Evolutionary conservation across 2,329 filamentous ascomycete species (phyloP).

Genomic region (Colletotrichum sansevieriae): DNA sequence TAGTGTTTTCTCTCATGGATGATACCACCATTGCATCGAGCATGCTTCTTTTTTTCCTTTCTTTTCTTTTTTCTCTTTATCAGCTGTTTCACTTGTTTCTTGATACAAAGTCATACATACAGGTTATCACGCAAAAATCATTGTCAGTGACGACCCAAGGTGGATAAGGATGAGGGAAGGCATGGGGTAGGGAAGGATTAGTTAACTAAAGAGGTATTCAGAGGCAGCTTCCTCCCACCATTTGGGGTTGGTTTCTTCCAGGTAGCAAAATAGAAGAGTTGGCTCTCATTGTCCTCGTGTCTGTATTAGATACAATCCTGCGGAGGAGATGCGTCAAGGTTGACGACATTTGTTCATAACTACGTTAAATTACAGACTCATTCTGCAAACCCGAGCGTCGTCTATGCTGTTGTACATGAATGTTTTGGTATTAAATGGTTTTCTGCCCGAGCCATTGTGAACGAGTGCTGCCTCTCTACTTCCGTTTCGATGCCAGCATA

Average conservation of each 20-base stretch:
- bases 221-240: slow-evolving; percentile 18
- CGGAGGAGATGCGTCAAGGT: neutral
- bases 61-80: slow-evolving; percentile 42
- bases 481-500: slow-evolving; percentile 49
- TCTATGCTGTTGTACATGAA: slow-evolving; percentile 31
- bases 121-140: slow-evolving; percentile 39
- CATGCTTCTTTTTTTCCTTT: slow-evolving; percentile 49
- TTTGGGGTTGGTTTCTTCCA: slow-evolving; percentile 20
- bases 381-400: neutral
- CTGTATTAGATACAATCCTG: neutral
- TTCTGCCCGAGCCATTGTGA: neutral
- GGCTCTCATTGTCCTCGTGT: slow-evolving; percentile 9
- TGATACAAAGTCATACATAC: slow-evolving; percentile 41
- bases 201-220: slow-evolving; percentile 28
- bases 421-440: slow-evolving; percentile 25
- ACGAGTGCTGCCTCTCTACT: slow-evolving; percentile 23
- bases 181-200: slow-evolving; percentile 5
- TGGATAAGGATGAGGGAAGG: neutral
- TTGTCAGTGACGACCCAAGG: slow-evolving; percentile 29
- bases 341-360: slow-evolving; percentile 19
- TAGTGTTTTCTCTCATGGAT: slow-evolving; percentile 51
- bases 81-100: slow-evolving; percentile 38
- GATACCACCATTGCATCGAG: slow-evolving; percentile 58
- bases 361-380: slow-evolving; percentile 36
- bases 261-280: slow-evolving; percentile 39